Base-by-base conservation (phyloP, 2,329 filamentous ascomycete genomes). In the Achaetomium macrosporum region DNA sequence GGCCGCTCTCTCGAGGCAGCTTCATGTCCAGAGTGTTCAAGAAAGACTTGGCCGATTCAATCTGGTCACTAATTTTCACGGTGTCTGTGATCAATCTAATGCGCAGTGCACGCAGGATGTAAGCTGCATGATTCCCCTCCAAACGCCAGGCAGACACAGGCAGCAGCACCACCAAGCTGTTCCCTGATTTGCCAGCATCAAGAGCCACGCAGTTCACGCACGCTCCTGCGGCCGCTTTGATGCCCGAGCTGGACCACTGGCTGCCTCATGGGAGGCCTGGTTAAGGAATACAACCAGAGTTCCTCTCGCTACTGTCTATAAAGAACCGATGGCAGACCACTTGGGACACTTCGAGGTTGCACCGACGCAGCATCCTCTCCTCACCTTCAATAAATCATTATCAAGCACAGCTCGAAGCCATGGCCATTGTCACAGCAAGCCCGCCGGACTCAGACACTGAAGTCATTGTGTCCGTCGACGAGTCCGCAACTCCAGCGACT, bases 131-230 rank as follows among this genome's bases (percentile, higher is more conserved):
- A 40, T 5, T 7, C 10, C n/a, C 29, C 29, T 17, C 13, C 10
- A 1, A 35, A 13, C 29, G n/a, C 47, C 19, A 50, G 40, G 47
- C 39, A 50, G 31, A 9, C 19, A 9, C 47, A 50, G 47, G 47
- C 40, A 50, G 37, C 46, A 42, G 39, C 29, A 43, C 13, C 47
- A 20, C 13, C 17, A 13, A 11, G 2, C 47, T 16, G 17, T 5
- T 15, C 17, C n/a, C 13, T 25, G n/a, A 42, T 48, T 48, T 41
- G 46, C 46, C 13, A 16, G 46, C 2, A 7, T 16, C 37, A 33
- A 6, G 46, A 11, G 6, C 37, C 37, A 33, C 35, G 46, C 46
- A 48, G 25, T 12, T 31, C 20, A 6, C 5, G 5, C 25, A 11
- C 1, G 10, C 15, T 16, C 9, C 10, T 15, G 20, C 45, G n/a